Conservation (phyloP, 2,329 filamentous ascomycete genomes). For the Aureobasidium uvarum region DNA sequence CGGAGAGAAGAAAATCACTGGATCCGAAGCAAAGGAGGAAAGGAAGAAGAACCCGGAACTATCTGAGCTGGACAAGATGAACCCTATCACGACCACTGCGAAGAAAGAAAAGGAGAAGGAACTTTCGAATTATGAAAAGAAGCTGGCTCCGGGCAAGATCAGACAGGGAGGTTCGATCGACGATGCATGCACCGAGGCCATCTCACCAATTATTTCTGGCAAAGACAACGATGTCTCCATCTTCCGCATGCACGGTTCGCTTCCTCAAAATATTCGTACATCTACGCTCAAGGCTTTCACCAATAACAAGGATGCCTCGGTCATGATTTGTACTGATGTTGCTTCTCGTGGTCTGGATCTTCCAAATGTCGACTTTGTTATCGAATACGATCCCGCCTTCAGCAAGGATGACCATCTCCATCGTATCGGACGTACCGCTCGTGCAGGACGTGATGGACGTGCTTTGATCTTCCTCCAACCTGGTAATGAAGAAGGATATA, state of each 20-base stretch:
- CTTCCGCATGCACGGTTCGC: conserved; percentile 86
- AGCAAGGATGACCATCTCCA: conserved; percentile 91
- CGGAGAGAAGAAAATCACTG: conserved; percentile 40
- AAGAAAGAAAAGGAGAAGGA: conserved; percentile 29
- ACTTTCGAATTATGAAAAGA: conserved; percentile 12
- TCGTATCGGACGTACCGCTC: conserved; percentile 89
- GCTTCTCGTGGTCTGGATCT: conserved; percentile 94
- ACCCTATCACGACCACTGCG: conserved; percentile 13
- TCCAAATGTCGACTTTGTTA: conserved; percentile 88
- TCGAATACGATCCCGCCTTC: conserved; percentile 96
- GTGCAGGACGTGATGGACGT: conserved; percentile 83
- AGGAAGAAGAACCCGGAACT: conserved; percentile 31
- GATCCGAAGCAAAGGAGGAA: conserved; percentile 33
- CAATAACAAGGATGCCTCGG: conserved; percentile 67
- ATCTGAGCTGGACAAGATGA: conserved; percentile 31
- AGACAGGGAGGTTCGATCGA: conserved; percentile 43
- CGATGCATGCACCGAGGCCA: conserved; percentile 58
- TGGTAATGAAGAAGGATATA: conserved; percentile 88
- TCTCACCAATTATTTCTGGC: conserved; percentile 66
- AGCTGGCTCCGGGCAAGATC: conserved; percentile 39
- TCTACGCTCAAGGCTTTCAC: conserved; percentile 80
- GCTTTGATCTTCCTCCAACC: conserved; percentile 88
- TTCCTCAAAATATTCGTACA: conserved; percentile 83
- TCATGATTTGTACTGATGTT: conserved; percentile 93
- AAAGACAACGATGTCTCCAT: conserved; percentile 68